Conservation (phyloP, 1,139 yeast genomes). For the Hyphopichia wangnamkhiaoensis region DNA sequence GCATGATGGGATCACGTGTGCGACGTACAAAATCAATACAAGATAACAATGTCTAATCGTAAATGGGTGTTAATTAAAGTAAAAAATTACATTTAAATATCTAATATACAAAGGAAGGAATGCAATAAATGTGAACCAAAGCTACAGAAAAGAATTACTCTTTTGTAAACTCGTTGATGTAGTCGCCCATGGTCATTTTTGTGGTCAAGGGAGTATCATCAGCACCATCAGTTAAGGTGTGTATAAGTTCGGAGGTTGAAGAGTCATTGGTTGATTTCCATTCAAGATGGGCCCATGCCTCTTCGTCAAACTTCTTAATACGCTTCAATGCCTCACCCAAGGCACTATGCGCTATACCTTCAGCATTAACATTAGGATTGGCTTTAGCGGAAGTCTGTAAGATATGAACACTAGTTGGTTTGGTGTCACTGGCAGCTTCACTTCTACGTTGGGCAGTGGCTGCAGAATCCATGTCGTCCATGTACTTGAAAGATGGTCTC, state of each 20-base stretch:
- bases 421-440: conserved; percentile 25
- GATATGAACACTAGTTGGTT: conserved; percentile 43
- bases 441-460: conserved; percentile 27
- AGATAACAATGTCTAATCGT: no score
- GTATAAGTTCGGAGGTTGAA: conserved; percentile 31
- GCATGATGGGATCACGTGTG: no score
- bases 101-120: no score
- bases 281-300: conserved; percentile 49
- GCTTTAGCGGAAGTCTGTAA: conserved; percentile 44
- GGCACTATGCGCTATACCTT: conserved; percentile 64
- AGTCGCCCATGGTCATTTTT: conserved; percentile 31
- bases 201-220: conserved; percentile 26
- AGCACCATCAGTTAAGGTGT: conserved; percentile 22
- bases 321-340: conserved; percentile 82
- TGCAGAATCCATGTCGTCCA: conserved; percentile 52
- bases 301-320: conserved; percentile 76
- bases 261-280: conserved; percentile 49
- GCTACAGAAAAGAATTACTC: no score
- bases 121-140: neutral
- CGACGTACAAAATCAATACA: no score
- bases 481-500: conserved; percentile 78
- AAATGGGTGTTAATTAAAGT: no score
- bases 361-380: conserved; percentile 67
- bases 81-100: no score
- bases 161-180: conserved; percentile 13